A percentile compares a stretch with the other conserved stretches of the same genome.
Evolutionary conservation across 495 filamentous ascomycete genomes (phyloP).

Genomic region (Barbatosphaeria neglecta): DNA sequence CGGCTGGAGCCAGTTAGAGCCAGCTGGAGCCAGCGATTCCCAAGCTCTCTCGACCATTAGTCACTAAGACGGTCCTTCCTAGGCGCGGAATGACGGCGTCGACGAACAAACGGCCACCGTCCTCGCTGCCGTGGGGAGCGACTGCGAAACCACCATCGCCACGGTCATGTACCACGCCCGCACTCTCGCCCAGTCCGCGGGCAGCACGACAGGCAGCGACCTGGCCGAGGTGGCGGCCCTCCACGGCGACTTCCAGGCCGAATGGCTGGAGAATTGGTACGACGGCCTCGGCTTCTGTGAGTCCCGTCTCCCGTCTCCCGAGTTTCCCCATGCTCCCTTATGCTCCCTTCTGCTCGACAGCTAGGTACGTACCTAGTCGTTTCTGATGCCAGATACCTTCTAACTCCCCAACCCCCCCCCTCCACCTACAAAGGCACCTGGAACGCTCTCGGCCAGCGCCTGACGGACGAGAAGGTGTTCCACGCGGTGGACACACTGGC

Average conservation of each 20-base stretch:
- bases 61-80: not conserved
- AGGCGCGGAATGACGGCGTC: constrained; percentile 52
- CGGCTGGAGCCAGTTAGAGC: no score
- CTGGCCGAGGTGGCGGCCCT: constrained; percentile 30
- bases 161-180: constrained; percentile 81
- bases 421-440: constrained; percentile 54
- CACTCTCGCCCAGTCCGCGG: constrained; percentile 40
- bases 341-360: no score
- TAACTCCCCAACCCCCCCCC: not conserved
- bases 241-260: constrained; percentile 38
- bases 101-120: constrained; percentile 44
- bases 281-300: constrained; percentile 64
- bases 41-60: not conserved
- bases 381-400: no score
- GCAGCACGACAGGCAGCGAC: constrained; percentile 6
- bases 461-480: constrained; percentile 71
- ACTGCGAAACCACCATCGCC: constrained; percentile 66
- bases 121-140: constrained; percentile 58
- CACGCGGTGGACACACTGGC: constrained; percentile 60
- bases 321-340: not conserved
- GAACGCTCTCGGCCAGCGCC: constrained; percentile 76
- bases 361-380: no score
- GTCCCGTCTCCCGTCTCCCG: constrained; percentile 2
- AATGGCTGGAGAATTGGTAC: constrained; percentile 82
- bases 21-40: no score